Evolutionary conservation across 129 eudicot species (phyloP).

Genomic region (Tanacetum coccineum): DNA sequence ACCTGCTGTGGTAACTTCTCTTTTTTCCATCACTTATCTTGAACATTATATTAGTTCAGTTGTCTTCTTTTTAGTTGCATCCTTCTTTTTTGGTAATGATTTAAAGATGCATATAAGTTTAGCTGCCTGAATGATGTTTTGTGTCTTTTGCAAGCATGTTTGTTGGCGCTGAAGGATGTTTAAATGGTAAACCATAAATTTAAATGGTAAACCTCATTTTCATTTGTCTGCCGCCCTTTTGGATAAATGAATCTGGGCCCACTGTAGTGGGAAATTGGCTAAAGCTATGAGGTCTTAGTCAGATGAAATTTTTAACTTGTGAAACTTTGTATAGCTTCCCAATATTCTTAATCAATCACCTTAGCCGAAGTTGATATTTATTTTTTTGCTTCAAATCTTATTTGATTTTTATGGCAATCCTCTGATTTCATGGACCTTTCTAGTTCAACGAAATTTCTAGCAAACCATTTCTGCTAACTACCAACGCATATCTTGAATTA

Average conservation of each 20-base stretch:
- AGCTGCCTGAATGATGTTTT: no score
- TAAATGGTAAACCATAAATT: no score
- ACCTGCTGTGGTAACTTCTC: conserved; percentile 85
- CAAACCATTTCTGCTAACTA: no score
- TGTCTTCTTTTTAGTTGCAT: background rate
- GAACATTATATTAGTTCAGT: background rate
- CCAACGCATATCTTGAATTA: no score
- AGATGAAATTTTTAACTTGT: conserved; percentile 3
- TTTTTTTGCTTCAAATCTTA: no score
- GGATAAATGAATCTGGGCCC: conserved; percentile 4
- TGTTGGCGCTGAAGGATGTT: no score
- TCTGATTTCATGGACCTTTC: background rate
- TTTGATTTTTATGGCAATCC: background rate
- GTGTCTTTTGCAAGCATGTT: no score
- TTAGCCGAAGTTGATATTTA: no score
- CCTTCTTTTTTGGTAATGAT: background rate
- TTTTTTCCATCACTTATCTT: background rate
- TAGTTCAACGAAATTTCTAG: background rate
- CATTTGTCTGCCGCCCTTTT: conserved; percentile 5
- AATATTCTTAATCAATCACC: no score
- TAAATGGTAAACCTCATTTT: background rate
- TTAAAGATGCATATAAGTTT: no score
- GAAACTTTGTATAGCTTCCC: no score
- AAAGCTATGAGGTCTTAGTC: background rate
- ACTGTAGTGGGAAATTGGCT: conserved; percentile 4